Percentiles rank a stretch among this genome's conserved stretches.
Evolutionary conservation across 23 red algal genomes (phyloP).

Genomic region (Gracilaria gracilis): DNA sequence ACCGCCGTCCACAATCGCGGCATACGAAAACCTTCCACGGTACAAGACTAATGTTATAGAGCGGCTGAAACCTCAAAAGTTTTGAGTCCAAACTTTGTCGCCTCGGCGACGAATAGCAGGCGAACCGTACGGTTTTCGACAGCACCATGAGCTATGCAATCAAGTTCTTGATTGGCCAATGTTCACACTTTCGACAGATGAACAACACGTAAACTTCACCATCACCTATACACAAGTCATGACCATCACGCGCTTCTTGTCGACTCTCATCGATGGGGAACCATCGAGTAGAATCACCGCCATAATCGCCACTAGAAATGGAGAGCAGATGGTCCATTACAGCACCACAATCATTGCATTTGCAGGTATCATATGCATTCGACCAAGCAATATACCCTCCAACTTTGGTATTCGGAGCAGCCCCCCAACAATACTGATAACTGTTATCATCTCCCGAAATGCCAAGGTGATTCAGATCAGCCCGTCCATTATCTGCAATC

Average conservation of each 20-base stretch:
- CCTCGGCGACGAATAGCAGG: no score
- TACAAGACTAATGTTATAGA: no score
- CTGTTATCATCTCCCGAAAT: background rate
- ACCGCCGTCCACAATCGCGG: no score
- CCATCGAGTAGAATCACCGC: background rate
- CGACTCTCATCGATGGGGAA: background rate
- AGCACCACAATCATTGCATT: background rate
- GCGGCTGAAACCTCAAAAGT: no score
- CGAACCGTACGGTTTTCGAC: no score
- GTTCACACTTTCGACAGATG: no score
- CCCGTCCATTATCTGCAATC: background rate
- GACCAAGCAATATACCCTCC: background rate
- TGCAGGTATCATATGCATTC: background rate
- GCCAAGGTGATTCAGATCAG: background rate
- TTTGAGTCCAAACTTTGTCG: no score
- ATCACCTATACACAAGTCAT: background rate
- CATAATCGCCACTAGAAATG: background rate
- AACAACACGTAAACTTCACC: no score
- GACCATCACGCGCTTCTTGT: background rate
- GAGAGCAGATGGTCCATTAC: background rate
- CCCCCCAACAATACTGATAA: background rate
- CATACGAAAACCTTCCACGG: no score
- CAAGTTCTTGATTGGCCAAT: no score
- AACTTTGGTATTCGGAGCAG: background rate
- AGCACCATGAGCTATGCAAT: no score